Evolutionary conservation across 78 protist genomes (phyloP).

Genomic region (Chrysochromulina tobinii): DNA sequence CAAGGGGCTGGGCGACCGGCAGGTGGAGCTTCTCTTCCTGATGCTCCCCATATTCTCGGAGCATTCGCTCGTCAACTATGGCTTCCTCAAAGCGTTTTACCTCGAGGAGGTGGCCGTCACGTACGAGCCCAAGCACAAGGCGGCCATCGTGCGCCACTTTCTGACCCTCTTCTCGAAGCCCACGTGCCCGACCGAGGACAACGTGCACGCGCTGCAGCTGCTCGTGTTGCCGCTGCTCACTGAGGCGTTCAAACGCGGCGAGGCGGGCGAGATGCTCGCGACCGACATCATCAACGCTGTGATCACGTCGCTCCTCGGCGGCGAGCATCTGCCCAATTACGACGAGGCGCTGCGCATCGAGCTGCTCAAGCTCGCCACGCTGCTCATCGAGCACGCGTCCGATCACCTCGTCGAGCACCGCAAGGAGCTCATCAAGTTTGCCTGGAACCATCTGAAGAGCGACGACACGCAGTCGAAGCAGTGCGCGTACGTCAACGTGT

Average conservation of each 20-base stretch:
- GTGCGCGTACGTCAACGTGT: conserved; percentile 84
- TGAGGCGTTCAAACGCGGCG: neutral
- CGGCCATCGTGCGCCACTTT: conserved; percentile 32
- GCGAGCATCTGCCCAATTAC: neutral
- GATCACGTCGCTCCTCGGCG: conserved; percentile 39
- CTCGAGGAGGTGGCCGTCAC: conserved; percentile 49
- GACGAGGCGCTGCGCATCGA: conserved; percentile 51
- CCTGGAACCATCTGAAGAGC: conserved; percentile 79
- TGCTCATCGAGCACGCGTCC: conserved; percentile 69
- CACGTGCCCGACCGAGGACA: conserved; percentile 31
- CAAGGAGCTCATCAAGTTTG: conserved; percentile 80
- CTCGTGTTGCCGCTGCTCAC: conserved; percentile 70
- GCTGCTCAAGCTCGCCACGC: conserved; percentile 77
- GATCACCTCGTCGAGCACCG: conserved; percentile 58
- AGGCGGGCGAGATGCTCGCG: neutral
- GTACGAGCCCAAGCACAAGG: conserved; percentile 47
- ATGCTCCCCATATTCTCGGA: conserved; percentile 65
- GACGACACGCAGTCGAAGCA: conserved; percentile 84
- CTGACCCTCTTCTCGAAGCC: conserved; percentile 42
- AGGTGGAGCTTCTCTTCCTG: conserved; percentile 64
- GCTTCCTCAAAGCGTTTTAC: conserved; percentile 69
- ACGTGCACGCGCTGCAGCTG: conserved; percentile 77
- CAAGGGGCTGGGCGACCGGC: conserved; percentile 23
- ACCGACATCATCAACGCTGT: neutral
- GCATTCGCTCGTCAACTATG: conserved; percentile 60